Conservation (phyloP, 139 green algal genomes). For the Nannochloris sp. region DNA sequence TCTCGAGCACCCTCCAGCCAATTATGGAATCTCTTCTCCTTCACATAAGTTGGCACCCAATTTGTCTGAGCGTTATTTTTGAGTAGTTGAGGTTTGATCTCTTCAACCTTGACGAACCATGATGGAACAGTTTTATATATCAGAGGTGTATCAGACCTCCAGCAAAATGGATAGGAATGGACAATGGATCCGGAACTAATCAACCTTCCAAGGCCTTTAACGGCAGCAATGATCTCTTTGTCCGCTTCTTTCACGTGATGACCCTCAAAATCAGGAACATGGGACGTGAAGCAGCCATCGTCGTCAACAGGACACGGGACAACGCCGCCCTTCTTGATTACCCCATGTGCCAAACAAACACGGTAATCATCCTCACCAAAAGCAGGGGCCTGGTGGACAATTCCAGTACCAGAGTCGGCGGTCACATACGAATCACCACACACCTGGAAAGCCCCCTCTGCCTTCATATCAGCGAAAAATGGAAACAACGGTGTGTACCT, state of each 20-base stretch:
- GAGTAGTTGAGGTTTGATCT: slow-evolving; percentile 80
- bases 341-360: slow-evolving; percentile 76
- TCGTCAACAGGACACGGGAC: slow-evolving; percentile 86
- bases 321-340: slow-evolving; percentile 65
- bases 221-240: slow-evolving; percentile 80
- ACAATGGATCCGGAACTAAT: slow-evolving; percentile 55
- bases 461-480: slow-evolving; percentile 72
- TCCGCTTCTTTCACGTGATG: slow-evolving; percentile 68
- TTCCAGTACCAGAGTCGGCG: slow-evolving; percentile 83
- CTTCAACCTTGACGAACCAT: slow-evolving; percentile 92
- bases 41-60: slow-evolving; percentile 93
- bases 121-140: slow-evolving; percentile 88
- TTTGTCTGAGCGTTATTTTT: slow-evolving; percentile 82
- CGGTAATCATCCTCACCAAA: slow-evolving; percentile 98
- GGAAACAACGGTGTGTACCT: slow-evolving; percentile 90
- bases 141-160: slow-evolving; percentile 92
- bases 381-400: slow-evolving; percentile 92
- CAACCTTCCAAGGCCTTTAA: slow-evolving; percentile 74
- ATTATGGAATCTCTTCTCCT: slow-evolving; percentile 98
- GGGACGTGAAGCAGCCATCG: slow-evolving; percentile 71
- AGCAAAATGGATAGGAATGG: slow-evolving; percentile 98
- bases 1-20: slow-evolving; percentile 94
- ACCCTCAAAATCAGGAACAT: slow-evolving; percentile 74
- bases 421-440: slow-evolving; percentile 89
- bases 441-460: slow-evolving; percentile 42